Conservation (phyloP, 2,329 filamentous ascomycete species). For the Fusarium sp. region DNA sequence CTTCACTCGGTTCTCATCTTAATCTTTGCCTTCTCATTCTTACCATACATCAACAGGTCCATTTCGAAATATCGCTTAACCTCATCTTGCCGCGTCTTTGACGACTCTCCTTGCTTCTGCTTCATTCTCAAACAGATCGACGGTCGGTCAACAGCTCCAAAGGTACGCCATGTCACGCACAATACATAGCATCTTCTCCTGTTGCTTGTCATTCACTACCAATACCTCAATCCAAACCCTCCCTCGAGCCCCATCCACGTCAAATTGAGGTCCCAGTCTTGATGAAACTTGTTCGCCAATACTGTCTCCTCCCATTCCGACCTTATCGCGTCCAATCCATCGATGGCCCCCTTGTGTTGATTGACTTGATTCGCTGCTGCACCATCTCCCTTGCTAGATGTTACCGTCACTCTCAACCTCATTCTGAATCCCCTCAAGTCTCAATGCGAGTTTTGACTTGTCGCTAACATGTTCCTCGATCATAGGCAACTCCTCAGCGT, state of each 20-base stretch:
- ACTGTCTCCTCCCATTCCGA: conserved; percentile 29
- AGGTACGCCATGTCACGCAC: conserved; percentile 40
- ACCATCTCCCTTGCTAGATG: conserved; percentile 17
- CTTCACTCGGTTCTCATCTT: neutral
- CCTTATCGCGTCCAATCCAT: conserved; percentile 10
- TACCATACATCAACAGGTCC: conserved; percentile 30
- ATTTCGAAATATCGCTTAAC: conserved; percentile 23
- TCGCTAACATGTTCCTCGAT: conserved; percentile 51
- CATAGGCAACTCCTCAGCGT: conserved; percentile 43
- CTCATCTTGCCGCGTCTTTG: conserved; percentile 18
- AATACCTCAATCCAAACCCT: conserved; percentile 2
- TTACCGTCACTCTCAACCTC: conserved; percentile 4
- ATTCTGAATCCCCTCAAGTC: neutral
- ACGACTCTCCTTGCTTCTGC: conserved; percentile 18
- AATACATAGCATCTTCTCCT: conserved; percentile 24
- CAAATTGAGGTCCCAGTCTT: conserved; percentile 4
- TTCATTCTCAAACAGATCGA: conserved; percentile 6
- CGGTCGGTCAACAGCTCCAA: conserved; percentile 15
- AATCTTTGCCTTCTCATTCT: conserved; percentile 13
- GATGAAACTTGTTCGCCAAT: conserved; percentile 21
- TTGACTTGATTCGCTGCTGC: conserved; percentile 12
- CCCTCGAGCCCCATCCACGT: conserved; percentile 14
- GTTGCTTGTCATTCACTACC: conserved; percentile 11
- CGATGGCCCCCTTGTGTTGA: conserved; percentile 22
- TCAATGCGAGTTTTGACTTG: conserved; percentile 14